These are phyloP conservation scores for Zelopaecilomyces penicillatus DNA, from an alignment of 2,329 filamentous ascomycete genomes.

Conservation along the genomic window DNA sequence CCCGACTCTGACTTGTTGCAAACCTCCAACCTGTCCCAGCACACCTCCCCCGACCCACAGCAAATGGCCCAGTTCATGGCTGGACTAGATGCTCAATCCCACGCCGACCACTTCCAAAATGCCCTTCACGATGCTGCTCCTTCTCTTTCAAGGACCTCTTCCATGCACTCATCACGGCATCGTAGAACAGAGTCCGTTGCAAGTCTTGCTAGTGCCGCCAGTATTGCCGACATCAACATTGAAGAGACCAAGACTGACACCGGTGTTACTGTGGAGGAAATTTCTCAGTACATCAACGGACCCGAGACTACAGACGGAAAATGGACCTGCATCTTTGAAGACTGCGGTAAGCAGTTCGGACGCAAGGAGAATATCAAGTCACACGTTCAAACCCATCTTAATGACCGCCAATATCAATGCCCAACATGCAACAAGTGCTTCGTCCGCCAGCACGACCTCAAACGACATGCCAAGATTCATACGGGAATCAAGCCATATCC, in stretches of 20 bases:
- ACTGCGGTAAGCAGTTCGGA: conserved; percentile 86
- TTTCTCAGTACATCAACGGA: conserved; percentile 63
- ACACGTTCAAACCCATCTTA: conserved; percentile 94
- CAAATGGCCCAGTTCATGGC: conserved; percentile 31
- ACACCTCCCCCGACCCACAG: conserved; percentile 41
- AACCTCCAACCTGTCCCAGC: conserved; percentile 41
- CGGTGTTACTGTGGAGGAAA: conserved; percentile 80
- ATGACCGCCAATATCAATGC: conserved; percentile 91
- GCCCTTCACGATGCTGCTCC: conserved; percentile 12
- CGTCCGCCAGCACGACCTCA: conserved; percentile 92
- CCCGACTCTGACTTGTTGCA: conserved; percentile 22
- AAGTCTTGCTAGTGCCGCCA: conserved; percentile 49
- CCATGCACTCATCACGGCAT: conserved; percentile 28
- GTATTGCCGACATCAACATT: conserved; percentile 54
- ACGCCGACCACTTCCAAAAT: conserved; percentile 7
- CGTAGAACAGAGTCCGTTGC: conserved; percentile 52
- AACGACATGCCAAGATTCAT: conserved; percentile 95
- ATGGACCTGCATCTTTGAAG: conserved; percentile 68
- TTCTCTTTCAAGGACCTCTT: conserved; percentile 12
- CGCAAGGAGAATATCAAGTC: conserved; percentile 98
- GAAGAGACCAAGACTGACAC: conserved; percentile 65
- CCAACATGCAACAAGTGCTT: conserved; percentile 93
- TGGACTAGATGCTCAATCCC: conserved; percentile 32
- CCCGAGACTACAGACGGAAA: conserved; percentile 67
- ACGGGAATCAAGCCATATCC: conserved; percentile 92